A percentile compares a stretch with the other conserved stretches of the same genome.
phyloP scores from a whole-genome alignment of 371 early-diverging fungal species.

The Syncephalis plumigaleata region DNA sequence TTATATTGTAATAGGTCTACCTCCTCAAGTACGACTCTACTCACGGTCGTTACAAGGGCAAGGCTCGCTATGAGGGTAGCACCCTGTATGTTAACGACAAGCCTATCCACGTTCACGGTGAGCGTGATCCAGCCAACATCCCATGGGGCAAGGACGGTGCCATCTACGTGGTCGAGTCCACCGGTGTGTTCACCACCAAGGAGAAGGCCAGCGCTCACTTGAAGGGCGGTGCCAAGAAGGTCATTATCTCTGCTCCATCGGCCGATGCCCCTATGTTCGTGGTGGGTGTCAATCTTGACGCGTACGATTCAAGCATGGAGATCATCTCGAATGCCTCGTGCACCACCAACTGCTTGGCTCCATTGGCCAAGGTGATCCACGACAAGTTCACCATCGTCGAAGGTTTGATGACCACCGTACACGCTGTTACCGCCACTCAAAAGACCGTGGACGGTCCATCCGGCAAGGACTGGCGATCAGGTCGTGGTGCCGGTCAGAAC shows the following conservation, averaged over 20 bases:
- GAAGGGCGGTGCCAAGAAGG: conserved; percentile 91
- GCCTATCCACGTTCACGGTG: conserved; percentile 50
- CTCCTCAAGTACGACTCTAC: conserved; percentile 96
- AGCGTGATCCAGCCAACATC: conserved; percentile 70
- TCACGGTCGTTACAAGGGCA: conserved; percentile 82
- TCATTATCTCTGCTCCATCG: conserved; percentile 97
- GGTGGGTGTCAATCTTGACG: conserved; percentile 87
- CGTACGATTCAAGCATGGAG: conserved; percentile 67
- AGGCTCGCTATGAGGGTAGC: conserved; percentile 54
- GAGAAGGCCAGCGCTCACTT: conserved; percentile 84
- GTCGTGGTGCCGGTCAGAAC: conserved; percentile 94
- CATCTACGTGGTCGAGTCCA: conserved; percentile 95
- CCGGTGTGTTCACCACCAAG: conserved; percentile 92
- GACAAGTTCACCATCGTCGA: conserved; percentile 84
- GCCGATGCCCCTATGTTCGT: conserved; percentile 77
- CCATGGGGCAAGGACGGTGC: conserved; percentile 82
- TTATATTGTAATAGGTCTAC: conserved; percentile 37
- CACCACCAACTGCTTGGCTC: conserved; percentile 99
- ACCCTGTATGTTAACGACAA: conserved; percentile 65
- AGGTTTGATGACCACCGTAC: conserved; percentile 93
- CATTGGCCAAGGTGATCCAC: conserved; percentile 95
- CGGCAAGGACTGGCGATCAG: conserved; percentile 92
- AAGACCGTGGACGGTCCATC: conserved; percentile 99
- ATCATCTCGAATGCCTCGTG: conserved; percentile 98
- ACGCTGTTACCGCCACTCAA: conserved; percentile 98